Base-by-base conservation (phyloP, 148 eudicot species). In the Vaccinium vitisidaea region DNA sequence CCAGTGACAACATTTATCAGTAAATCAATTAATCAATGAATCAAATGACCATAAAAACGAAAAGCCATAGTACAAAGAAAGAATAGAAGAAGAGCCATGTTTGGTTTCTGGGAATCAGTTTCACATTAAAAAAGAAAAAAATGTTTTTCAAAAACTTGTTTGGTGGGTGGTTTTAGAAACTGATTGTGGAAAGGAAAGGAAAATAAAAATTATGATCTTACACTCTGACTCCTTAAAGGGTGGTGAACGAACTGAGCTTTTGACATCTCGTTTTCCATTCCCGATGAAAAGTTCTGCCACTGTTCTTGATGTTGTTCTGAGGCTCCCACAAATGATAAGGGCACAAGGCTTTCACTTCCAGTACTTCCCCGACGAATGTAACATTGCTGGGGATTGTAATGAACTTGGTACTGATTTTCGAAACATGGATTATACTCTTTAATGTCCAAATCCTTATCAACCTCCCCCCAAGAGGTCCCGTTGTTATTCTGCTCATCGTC, bases 201-300 rank as follows among this genome's bases (percentile, higher is more conserved):
- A 69, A 25, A 27, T 1, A 25, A 69, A 69, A 69, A 3, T 0
- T 9, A n/a, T 63, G 74, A 69, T 69, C 74, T 69, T 69, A 69
- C 74, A 25, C 74, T 69, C 74, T 69, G 74, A 69, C 74, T 69
- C 74, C 39, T 4, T 11, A 27, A 69, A 69, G 74, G 74, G 39
- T 25, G 8, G 74, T 69, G 74, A 25, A 69, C 18, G 39, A 27
- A 13, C 74, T 15, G 7, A 27, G 36, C 74, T 69, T 25, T 25
- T 4, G 18, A 32, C 15, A 23, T 69, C 39, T 69, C 74, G 39
- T 12, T 25, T 69, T 69, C 39, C 74, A 69, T 69, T 25, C 74
- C 74, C 18, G 8, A 69, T 36, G 27, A 10, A 65, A 23, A n/a
- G 70, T 65, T 11, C 16, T 12, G 25, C 74, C 74, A 13, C 1